A percentile compares a stretch with the other conserved stretches of the same genome.
These are phyloP conservation scores for Lecanicillium sp. DNA, from an alignment of 2,329 filamentous ascomycete genomes.

Conservation along the genomic window DNA sequence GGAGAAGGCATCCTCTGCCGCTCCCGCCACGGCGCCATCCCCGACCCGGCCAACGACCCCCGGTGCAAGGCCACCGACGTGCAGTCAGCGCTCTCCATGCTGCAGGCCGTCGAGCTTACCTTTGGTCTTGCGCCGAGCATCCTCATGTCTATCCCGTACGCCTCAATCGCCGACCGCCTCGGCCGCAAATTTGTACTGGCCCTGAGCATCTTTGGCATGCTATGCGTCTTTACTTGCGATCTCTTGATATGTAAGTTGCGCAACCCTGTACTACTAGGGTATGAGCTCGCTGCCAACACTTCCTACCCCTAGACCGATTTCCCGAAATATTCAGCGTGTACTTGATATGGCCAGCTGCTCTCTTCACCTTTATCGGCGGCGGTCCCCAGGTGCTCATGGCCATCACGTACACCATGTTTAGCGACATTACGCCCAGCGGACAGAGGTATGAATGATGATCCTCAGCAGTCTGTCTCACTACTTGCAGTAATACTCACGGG, in stretches of 20 bases:
- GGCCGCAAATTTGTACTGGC: constrained; percentile 1
- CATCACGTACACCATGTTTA: neutral
- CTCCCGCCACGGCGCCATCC: neutral
- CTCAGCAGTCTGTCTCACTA: neutral
- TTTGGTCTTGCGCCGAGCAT: neutral
- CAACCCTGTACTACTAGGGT: neutral
- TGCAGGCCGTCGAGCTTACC: neutral
- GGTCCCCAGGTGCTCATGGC: neutral
- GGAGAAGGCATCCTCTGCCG: constrained; percentile 1
- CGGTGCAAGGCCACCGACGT: constrained; percentile 1
- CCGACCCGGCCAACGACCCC: neutral
- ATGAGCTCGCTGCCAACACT: neutral
- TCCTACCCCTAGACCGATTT: constrained; percentile 1
- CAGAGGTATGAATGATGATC: neutral
- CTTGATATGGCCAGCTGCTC: constrained; percentile 1
- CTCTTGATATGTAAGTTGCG: neutral
- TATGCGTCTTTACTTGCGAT: neutral
- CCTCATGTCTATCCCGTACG: neutral
- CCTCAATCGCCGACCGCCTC: neutral
- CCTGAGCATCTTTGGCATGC: neutral
- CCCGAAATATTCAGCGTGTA: neutral
- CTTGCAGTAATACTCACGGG: neutral
- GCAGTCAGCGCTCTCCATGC: constrained; percentile 1
- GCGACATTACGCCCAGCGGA: neutral
- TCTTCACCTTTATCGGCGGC: constrained; percentile 1